Conservation (phyloP, 495 filamentous ascomycete genomes). For the Hypoxylon lenormandii region DNA sequence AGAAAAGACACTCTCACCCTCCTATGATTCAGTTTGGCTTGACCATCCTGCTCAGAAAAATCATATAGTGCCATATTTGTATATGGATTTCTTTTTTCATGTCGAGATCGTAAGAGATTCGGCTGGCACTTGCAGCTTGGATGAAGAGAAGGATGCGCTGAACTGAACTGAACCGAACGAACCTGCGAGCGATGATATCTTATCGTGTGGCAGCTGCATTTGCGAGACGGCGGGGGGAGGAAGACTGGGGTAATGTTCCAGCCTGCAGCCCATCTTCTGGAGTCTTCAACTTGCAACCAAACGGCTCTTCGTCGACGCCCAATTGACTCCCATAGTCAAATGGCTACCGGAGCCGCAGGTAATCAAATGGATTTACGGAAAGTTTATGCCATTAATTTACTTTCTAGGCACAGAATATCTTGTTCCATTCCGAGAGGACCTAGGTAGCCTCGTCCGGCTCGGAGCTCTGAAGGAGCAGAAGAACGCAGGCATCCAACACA, state of each 20-base stretch:
- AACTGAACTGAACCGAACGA: neutral
- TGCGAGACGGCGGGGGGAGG: neutral
- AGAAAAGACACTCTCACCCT: slow-evolving; percentile 2
- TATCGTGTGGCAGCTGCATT: slow-evolving; percentile 15
- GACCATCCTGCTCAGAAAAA: slow-evolving; percentile 25
- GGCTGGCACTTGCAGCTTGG: slow-evolving; percentile 5
- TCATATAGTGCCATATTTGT: slow-evolving; percentile 35
- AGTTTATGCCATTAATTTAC: slow-evolving; percentile 8
- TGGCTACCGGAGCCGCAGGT: slow-evolving; percentile 1
- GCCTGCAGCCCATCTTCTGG: slow-evolving; percentile 3
- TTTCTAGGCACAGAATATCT: neutral
- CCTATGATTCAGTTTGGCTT: slow-evolving; percentile 22
- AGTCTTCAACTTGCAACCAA: slow-evolving; percentile 5
- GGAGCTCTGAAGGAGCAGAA: neutral
- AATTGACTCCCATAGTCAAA: neutral
- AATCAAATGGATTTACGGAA: neutral
- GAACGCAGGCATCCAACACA: slow-evolving; percentile 1
- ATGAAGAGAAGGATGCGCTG: slow-evolving; percentile 13
- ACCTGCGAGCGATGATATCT: slow-evolving; percentile 10
- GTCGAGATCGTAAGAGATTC: slow-evolving; percentile 14
- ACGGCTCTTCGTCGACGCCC: neutral
- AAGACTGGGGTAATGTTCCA: neutral
- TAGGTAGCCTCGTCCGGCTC: neutral
- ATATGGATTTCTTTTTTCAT: slow-evolving; percentile 20
- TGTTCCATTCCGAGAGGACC: slow-evolving; percentile 13